Evolutionary conservation across 495 filamentous ascomycete species (phyloP), one percentile per base, ranked within the genome.

Genomic region (Penicillium riverlandense): DNA sequence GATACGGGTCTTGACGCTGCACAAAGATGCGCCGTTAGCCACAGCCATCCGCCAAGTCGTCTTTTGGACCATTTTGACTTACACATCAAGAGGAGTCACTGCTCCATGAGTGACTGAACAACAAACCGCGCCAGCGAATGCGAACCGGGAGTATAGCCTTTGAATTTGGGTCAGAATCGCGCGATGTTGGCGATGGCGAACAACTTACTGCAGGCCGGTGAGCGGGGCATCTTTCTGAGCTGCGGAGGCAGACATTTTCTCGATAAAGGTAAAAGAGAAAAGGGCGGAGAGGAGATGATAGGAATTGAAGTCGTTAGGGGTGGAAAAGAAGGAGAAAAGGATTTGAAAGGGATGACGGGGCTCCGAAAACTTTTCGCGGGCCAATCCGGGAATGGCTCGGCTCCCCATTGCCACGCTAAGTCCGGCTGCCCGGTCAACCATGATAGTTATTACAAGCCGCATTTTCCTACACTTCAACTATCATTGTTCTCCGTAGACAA

Each of bases 11-110:
- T 95, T 95, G 76, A 95, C 87, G 71, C 88, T 94, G 65, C 2
- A 22, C 3, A 22, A 22, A 22, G 53, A 53, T 11, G n/a, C 11
- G 13, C 15, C 9, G 10, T 28, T 27, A 11, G 8, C 7, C 9
- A 6, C 1, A 15, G 13, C 11, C n/a, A 10, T n/a, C 38, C 14
- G 11, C 15, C 51, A 50, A 29, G 14, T 11, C 31, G 9, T 11
- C 15, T 37, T 32, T 35, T 9, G 14, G 9, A 37, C 38, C 28
- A 35, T 11, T 54, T 37, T 22, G 44, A 83, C 90, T 74, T 88
- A 96, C 90, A 96, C 90, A 83, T 96, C 90, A 60, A 96, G 86
- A 55, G 90, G 90, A 44, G 90, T 96, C 63, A 95, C 78, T 58
- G 77, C 82, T 58, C 90, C 90, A 76, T 96, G 90, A 55, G 90